A percentile compares a stretch with the other conserved stretches of the same genome.
Evolutionary conservation across 441 rosid species (phyloP).

Genomic region (Kokia cookei): DNA sequence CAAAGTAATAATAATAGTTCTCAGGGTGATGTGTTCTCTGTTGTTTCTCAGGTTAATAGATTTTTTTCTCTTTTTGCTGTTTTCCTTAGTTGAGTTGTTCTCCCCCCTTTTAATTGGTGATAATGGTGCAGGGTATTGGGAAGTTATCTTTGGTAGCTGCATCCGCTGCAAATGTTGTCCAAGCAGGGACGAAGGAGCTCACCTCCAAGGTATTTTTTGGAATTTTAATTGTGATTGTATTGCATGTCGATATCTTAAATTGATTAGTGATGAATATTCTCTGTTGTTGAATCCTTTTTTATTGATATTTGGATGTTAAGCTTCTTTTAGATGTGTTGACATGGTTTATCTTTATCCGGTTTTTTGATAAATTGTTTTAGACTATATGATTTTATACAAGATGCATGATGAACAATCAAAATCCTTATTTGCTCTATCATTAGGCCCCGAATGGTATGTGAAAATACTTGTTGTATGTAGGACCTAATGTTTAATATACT

Average conservation of each 20-base stretch:
- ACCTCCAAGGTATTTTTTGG: slow-evolving; percentile 55
- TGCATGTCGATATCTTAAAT: not conserved
- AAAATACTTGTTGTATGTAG: not conserved
- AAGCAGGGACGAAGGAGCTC: slow-evolving; percentile 72
- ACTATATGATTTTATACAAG: not conserved
- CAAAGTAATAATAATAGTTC: slow-evolving; percentile 40
- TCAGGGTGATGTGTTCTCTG: slow-evolving; percentile 71
- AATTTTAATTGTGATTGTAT: not conserved
- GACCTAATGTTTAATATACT: not conserved
- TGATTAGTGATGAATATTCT: not conserved
- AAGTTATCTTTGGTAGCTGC: slow-evolving; percentile 79
- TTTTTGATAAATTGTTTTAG: not conserved
- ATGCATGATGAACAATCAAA: not conserved
- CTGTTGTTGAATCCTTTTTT: not conserved
- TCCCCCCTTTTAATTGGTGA: not conserved
- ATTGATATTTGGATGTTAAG: not conserved
- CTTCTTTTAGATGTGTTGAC: not conserved
- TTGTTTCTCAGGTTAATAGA: slow-evolving; percentile 63
- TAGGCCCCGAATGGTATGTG: not conserved
- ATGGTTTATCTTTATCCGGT: not conserved
- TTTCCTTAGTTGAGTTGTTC: not conserved
- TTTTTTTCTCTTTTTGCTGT: not conserved
- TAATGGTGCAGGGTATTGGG: slow-evolving; percentile 60
- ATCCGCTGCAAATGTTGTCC: slow-evolving; percentile 83
- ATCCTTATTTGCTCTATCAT: not conserved